These are phyloP conservation scores for Chaetomium cochliodes DNA, from an alignment of 495 filamentous ascomycete species.

Conservation along the genomic window DNA sequence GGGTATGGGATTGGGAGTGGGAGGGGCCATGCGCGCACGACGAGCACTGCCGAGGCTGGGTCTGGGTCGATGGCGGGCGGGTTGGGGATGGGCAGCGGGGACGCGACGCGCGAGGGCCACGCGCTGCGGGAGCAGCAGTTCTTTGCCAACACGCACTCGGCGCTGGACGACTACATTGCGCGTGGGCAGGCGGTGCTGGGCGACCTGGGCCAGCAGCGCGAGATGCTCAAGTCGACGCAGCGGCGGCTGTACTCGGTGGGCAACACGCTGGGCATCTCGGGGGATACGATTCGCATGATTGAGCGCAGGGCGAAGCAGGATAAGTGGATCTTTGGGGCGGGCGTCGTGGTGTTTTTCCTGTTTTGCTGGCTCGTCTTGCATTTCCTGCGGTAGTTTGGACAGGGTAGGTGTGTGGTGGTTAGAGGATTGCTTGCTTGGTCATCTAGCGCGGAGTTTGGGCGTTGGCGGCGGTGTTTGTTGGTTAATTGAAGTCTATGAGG, in stretches of 20 bases:
- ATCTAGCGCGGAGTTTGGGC: constrained; percentile 32
- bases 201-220: constrained; percentile 84
- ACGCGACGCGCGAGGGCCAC: constrained; percentile 71
- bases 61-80: constrained; percentile 41
- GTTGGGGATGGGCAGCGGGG: constrained; percentile 54
- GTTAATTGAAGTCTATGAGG: constrained; percentile 1
- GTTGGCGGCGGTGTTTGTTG: background rate
- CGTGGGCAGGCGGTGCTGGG: constrained; percentile 84
- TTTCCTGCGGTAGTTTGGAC: constrained; percentile 61
- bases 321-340: constrained; percentile 95
- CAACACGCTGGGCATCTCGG: constrained; percentile 88
- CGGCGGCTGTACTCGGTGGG: constrained; percentile 85
- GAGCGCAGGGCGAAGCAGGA: constrained; percentile 89
- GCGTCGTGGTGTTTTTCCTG: constrained; percentile 81
- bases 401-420: background rate
- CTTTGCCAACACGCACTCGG: constrained; percentile 69
- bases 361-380: constrained; percentile 90
- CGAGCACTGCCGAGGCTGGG: constrained; percentile 29
- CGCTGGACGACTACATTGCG: constrained; percentile 91
- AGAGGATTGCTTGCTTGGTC: background rate
- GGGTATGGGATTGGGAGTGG: constrained; percentile 32
- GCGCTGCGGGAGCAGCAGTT: constrained; percentile 90
- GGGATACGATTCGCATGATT: constrained; percentile 95
- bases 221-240: constrained; percentile 93
- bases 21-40: constrained; percentile 33